Conservation (phyloP, 2,329 filamentous ascomycete species). For the Pezicula rhizophila region DNA sequence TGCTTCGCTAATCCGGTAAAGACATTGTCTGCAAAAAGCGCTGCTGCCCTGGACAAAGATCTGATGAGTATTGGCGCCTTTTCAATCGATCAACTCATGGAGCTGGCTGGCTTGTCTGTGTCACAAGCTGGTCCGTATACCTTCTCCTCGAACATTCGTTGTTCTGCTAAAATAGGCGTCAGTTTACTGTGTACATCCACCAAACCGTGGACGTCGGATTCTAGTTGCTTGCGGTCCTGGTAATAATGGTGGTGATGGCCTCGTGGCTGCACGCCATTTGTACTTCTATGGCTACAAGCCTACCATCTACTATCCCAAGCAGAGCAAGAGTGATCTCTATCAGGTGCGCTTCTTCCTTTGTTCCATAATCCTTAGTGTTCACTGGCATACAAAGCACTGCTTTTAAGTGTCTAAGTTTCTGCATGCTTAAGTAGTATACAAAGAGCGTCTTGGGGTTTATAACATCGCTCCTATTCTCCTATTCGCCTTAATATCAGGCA, state of each 20-base stretch:
- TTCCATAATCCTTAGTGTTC: background rate
- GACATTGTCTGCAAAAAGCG: conserved; percentile 84
- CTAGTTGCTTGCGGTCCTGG: conserved; percentile 88
- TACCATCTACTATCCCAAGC: conserved; percentile 87
- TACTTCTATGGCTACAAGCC: conserved; percentile 88
- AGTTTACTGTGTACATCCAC: conserved; percentile 84
- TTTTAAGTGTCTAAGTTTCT: background rate
- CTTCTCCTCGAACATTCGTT: background rate
- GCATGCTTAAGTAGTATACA: no score
- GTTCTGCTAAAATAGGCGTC: background rate
- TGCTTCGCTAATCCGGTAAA: conserved; percentile 28
- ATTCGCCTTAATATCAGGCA: no score
- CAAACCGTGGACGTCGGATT: conserved; percentile 62
- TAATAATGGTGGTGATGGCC: conserved; percentile 78
- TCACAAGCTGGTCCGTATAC: conserved; percentile 69
- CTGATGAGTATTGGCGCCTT: conserved; percentile 87
- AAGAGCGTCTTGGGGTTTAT: no score
- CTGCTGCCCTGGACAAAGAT: conserved; percentile 83
- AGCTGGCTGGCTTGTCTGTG: conserved; percentile 86
- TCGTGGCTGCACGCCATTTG: conserved; percentile 89
- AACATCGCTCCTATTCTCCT: no score
- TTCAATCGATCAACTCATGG: conserved; percentile 95
- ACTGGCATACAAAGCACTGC: background rate
- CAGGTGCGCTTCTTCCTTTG: conserved; percentile 45
- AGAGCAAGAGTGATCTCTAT: conserved; percentile 84